Conservation (phyloP, 208 protist species). For the Leishmania turanica region DNA sequence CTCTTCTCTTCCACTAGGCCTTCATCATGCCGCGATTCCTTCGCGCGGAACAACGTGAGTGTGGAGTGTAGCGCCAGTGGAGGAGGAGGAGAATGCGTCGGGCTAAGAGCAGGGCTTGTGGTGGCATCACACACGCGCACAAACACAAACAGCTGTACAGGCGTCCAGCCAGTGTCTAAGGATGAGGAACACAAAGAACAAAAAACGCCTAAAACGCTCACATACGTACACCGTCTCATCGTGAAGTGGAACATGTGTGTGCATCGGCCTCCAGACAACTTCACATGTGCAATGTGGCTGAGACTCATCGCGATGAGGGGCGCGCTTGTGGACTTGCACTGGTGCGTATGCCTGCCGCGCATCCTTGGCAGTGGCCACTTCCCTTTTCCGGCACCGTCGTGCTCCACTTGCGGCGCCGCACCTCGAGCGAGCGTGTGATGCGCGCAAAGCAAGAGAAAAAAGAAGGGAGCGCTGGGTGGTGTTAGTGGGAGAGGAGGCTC, state of each 20-base stretch:
- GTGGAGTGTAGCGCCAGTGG: constrained; percentile 1
- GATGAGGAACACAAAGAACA: neutral
- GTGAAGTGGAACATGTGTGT: neutral
- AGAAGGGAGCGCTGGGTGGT: neutral
- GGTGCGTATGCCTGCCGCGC: neutral
- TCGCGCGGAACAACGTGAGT: neutral
- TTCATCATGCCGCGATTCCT: neutral
- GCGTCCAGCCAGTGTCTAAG: constrained; percentile 1
- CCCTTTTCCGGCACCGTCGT: neutral
- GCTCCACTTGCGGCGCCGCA: neutral
- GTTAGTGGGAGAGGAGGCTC: neutral
- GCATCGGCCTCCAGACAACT: neutral
- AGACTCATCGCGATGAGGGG: neutral
- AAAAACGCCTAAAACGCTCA: neutral
- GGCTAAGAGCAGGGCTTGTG: neutral
- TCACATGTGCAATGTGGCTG: neutral
- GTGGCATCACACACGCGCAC: neutral
- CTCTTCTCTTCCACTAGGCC: neutral
- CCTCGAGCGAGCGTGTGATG: neutral
- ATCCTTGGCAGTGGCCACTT: neutral
- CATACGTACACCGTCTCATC: neutral
- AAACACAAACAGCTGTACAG: neutral
- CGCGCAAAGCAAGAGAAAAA: constrained; percentile 4
- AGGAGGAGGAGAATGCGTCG: neutral
- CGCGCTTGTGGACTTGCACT: neutral